phyloP scores from a whole-genome alignment of 805 yeast species.

The Novakomyces olei region DNA sequence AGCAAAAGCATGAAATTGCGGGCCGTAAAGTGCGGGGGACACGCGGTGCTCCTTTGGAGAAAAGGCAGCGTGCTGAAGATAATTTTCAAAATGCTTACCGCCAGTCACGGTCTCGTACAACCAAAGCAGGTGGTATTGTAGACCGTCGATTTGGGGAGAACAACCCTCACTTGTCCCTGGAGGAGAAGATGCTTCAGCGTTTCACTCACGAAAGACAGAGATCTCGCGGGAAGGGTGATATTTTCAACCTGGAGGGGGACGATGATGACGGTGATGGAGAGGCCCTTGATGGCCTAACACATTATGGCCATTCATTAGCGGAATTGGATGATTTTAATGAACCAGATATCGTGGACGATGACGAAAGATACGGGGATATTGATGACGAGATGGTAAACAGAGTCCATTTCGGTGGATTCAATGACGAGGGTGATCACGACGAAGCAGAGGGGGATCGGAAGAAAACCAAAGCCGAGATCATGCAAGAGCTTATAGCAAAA shows the following conservation, averaged over 20 bases:
- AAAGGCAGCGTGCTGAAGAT: conserved; percentile 49
- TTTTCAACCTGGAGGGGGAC: conserved; percentile 58
- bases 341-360: conserved; percentile 23
- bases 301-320: conserved; percentile 48
- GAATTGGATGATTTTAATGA: conserved; percentile 31
- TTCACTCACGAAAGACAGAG: conserved; percentile 71
- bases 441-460: conserved; percentile 20
- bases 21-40: conserved; percentile 25
- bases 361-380: conserved; percentile 15
- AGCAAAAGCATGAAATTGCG: conserved; percentile 32
- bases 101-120: conserved; percentile 20
- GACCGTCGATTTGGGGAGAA: conserved; percentile 83
- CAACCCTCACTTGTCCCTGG: conserved; percentile 46
- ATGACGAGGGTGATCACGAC: conserved; percentile 18
- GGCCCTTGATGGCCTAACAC: conserved; percentile 40
- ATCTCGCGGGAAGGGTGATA: conserved; percentile 24
- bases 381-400: conserved; percentile 16
- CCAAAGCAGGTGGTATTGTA: conserved; percentile 52
- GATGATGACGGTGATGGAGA: conserved; percentile 29
- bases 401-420: conserved; percentile 4
- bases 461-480: conserved; percentile 21
- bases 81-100: conserved; percentile 3
- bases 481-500: conserved; percentile 23
- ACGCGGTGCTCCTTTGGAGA: conserved; percentile 45
- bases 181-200: conserved; percentile 87